Evolutionary conservation across 2,329 filamentous ascomycete genomes (phyloP).

Genomic region (Cercospora berteroae): DNA sequence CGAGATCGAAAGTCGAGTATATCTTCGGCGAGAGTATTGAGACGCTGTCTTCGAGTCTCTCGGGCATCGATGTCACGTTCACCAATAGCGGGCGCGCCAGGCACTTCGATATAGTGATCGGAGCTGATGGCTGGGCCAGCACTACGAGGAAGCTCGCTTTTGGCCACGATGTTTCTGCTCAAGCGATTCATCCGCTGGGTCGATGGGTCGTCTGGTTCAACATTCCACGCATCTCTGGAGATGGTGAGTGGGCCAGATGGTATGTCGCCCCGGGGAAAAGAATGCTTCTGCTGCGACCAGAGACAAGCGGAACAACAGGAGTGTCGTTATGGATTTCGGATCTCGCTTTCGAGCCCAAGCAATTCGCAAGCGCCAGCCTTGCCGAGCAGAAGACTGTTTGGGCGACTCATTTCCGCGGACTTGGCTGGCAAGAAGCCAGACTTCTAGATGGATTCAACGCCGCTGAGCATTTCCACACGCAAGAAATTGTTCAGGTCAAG

Average conservation of each 20-base stretch:
- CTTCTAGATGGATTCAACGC: conserved; percentile 39
- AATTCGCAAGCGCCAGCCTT: conserved; percentile 11
- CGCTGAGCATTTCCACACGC: conserved; percentile 32
- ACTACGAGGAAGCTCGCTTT: conserved; percentile 30
- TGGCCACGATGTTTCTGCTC: conserved; percentile 15
- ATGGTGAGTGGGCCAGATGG: conserved; percentile 33
- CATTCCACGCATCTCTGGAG: conserved; percentile 26
- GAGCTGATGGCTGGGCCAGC: conserved; percentile 32
- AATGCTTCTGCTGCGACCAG: conserved; percentile 31
- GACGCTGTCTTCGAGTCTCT: conserved; percentile 11
- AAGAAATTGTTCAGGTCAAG: conserved; percentile 32
- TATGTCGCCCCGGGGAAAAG: conserved; percentile 31
- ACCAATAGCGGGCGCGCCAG: conserved; percentile 2
- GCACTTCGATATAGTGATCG: conserved; percentile 33
- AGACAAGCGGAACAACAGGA: conserved; percentile 19
- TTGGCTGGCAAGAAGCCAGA: conserved; percentile 31
- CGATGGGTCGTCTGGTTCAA: conserved; percentile 31
- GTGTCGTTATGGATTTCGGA: conserved; percentile 24
- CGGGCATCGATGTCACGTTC: conserved; percentile 14
- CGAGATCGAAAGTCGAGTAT: conserved; percentile 28
- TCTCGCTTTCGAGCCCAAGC: conserved; percentile 20
- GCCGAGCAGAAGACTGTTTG: conserved; percentile 29
- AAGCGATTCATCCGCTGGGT: conserved; percentile 24
- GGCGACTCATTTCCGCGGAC: conserved; percentile 24
- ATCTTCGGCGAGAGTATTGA: conserved; percentile 26